Evolutionary conservation across 331 rosid genomes (phyloP).

Genomic region (Acacia pycnantha): DNA sequence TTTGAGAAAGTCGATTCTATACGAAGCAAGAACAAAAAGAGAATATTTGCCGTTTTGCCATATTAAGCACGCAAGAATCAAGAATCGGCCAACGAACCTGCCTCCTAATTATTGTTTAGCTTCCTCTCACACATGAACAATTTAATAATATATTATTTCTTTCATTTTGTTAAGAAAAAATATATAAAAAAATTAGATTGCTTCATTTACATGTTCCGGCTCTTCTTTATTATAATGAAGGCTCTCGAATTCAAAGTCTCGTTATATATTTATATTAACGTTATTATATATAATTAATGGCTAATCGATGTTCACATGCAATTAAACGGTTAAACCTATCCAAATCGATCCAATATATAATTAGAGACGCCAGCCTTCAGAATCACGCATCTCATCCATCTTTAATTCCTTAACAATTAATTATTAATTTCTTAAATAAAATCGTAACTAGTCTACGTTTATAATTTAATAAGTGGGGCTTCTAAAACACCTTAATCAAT

Average conservation of each 20-base stretch:
- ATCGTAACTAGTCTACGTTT: no score
- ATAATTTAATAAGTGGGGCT: no score
- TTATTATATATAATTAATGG: background rate
- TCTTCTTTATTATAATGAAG: background rate
- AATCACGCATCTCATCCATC: no score
- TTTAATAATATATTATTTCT: no score
- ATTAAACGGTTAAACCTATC: background rate
- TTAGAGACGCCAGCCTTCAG: no score
- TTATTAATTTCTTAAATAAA: no score
- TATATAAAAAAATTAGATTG: background rate
- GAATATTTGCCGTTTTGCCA: conserved; percentile 28
- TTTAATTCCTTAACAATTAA: no score
- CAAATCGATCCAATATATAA: background rate
- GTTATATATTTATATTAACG: background rate
- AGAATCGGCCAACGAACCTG: background rate
- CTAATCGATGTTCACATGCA: background rate
- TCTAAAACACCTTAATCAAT: no score
- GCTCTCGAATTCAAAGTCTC: background rate
- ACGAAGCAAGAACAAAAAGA: conserved; percentile 15
- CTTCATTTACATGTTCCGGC: background rate
- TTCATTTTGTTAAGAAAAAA: background rate
- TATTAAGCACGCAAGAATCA: background rate
- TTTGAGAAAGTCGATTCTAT: background rate
- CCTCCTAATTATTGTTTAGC: background rate
- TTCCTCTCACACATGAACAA: background rate